Evolutionary conservation across 176 grass and related monocot genomes (phyloP).

Genomic region (Musa itinerans): DNA sequence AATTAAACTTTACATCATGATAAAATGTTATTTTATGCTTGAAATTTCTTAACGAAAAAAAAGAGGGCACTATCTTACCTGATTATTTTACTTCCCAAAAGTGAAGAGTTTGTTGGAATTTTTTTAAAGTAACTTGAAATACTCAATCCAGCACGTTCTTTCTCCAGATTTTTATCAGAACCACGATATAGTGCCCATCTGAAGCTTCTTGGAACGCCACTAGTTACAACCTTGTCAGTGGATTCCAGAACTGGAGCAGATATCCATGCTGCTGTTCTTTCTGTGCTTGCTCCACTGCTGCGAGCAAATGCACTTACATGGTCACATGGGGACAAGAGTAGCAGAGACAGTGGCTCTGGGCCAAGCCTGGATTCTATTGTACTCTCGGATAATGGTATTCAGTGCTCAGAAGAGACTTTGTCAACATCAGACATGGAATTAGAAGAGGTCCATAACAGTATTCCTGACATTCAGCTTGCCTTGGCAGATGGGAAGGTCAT

Average conservation of each 20-base stretch:
- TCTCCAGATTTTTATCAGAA: conserved; percentile 42
- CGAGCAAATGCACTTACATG: conserved; percentile 37
- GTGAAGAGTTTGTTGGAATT: background rate
- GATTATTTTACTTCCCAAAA: background rate
- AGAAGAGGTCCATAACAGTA: conserved; percentile 27
- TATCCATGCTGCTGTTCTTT: conserved; percentile 53
- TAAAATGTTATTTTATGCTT: too few relatives aligned
- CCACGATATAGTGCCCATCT: conserved; percentile 37
- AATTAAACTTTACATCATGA: too few relatives aligned
- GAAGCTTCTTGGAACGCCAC: conserved; percentile 71
- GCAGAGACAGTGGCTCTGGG: conserved; percentile 39
- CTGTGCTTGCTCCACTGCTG: conserved; percentile 53
- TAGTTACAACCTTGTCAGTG: conserved; percentile 64
- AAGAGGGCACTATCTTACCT: background rate
- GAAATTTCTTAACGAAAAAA: too few relatives aligned
- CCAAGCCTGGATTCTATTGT: conserved; percentile 79
- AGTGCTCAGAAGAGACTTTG: conserved; percentile 19
- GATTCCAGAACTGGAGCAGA: conserved; percentile 42
- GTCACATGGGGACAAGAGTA: conserved; percentile 19
- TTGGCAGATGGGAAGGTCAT: conserved; percentile 75
- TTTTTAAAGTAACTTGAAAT: background rate
- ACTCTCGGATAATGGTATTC: conserved; percentile 41
- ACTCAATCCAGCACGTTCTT: background rate
- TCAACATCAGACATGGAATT: conserved; percentile 40
- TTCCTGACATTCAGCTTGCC: conserved; percentile 45